A percentile compares a stretch with the other conserved stretches of the same genome.
These are phyloP conservation scores for Dinochytrium kinnereticum DNA, from an alignment of 371 early-diverging fungal genomes.

Conservation along the genomic window DNA sequence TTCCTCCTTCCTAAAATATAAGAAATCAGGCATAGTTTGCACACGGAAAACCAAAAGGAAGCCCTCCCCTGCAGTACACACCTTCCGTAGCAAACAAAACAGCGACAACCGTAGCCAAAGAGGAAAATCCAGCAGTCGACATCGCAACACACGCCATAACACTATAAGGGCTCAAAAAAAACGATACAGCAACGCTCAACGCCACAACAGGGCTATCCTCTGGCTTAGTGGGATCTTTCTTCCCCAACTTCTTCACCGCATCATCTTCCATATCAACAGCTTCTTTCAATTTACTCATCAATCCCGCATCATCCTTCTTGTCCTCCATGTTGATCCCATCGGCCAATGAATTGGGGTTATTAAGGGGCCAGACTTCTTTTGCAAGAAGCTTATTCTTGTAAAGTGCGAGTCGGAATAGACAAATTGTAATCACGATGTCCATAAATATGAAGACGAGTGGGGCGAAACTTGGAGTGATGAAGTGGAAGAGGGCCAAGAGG, in stretches of 20 bases:
- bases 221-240: slow-evolving; percentile 43
- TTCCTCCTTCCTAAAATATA: slow-evolving; percentile 49
- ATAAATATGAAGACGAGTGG: slow-evolving; percentile 65
- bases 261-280: slow-evolving; percentile 16
- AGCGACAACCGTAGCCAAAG: slow-evolving; percentile 69
- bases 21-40: too few species aligned
- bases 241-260: slow-evolving; percentile 1
- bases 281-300: slow-evolving; percentile 1
- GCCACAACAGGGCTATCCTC: slow-evolving; percentile 38
- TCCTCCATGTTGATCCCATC: slow-evolving; percentile 6
- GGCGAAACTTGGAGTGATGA: slow-evolving; percentile 58
- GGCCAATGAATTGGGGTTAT: neutral
- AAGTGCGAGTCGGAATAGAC: slow-evolving; percentile 57
- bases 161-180: slow-evolving; percentile 84
- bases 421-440: slow-evolving; percentile 69
- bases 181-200: slow-evolving; percentile 48
- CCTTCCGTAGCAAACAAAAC: slow-evolving; percentile 71
- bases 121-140: slow-evolving; percentile 77
- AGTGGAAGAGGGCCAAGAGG: slow-evolving; percentile 71
- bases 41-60: neutral
- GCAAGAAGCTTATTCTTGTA: slow-evolving; percentile 30
- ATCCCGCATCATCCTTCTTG: slow-evolving; percentile 23
- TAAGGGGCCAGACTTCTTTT: slow-evolving; percentile 46
- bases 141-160: slow-evolving; percentile 74
- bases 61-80: slow-evolving; percentile 59